Conservation (phyloP, 192 early-diverging fungal species). For the Chytriomyces hyalinus region DNA sequence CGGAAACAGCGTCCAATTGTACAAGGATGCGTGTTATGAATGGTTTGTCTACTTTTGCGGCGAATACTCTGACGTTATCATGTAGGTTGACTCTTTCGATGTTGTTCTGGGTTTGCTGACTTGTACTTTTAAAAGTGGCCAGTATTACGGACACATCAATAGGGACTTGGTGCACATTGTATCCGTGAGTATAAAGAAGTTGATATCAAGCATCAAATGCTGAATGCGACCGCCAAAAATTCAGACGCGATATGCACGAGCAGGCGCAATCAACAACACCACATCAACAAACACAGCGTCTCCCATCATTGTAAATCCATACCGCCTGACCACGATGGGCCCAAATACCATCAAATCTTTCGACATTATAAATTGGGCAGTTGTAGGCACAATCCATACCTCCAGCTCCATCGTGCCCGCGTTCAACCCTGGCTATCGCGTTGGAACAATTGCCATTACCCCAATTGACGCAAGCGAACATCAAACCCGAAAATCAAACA, state of each 20-base stretch:
- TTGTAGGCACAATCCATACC: constrained; percentile 41
- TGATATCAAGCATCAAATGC: no score
- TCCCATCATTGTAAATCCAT: constrained; percentile 30
- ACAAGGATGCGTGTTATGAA: constrained; percentile 38
- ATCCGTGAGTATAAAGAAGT: not conserved
- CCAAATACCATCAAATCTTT: constrained; percentile 28
- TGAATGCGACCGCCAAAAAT: not conserved
- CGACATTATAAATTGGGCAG: constrained; percentile 27
- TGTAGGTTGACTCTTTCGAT: constrained; percentile 17
- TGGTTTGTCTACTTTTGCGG: constrained; percentile 49
- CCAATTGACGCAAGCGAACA: not conserved
- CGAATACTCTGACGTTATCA: constrained; percentile 54
- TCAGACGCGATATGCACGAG: not conserved
- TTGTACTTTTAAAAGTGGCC: not conserved
- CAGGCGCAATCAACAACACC: not conserved
- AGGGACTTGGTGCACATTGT: constrained; percentile 45
- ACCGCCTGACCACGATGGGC: constrained; percentile 39
- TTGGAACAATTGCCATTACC: constrained; percentile 42
- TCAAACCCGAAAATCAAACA: not conserved
- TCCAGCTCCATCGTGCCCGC: constrained; percentile 54
- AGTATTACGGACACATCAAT: constrained; percentile 60
- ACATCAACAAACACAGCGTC: not conserved
- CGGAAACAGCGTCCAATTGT: constrained; percentile 32
- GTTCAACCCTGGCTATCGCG: constrained; percentile 50
- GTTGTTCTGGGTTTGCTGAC: not conserved